phyloP scores from a whole-genome alignment of 495 filamentous ascomycete genomes.

The Hypoxylon fuscum region DNA sequence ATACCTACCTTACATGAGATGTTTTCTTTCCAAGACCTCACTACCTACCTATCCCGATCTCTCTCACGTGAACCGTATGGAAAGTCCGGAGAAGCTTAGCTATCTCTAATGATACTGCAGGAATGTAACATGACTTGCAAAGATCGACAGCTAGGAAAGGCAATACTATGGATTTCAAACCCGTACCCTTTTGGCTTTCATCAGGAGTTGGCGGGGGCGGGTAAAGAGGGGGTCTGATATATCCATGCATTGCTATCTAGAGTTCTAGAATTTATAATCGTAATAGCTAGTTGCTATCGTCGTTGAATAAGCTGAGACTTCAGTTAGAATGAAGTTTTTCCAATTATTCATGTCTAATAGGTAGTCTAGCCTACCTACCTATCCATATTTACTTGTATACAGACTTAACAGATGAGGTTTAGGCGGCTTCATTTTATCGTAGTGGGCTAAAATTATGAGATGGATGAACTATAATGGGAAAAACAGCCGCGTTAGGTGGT shows the following conservation, averaged over 20 bases:
- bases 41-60: too few relatives aligned
- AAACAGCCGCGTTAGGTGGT: slow-evolving; percentile 25
- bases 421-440: not conserved
- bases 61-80: slow-evolving; percentile 6
- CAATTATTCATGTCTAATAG: slow-evolving; percentile 1
- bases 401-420: too few relatives aligned
- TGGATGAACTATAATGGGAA: slow-evolving; percentile 33
- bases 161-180: not conserved
- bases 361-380: too few relatives aligned
- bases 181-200: not conserved
- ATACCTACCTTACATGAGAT: too few relatives aligned
- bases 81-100: slow-evolving; percentile 11
- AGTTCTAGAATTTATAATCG: too few relatives aligned
- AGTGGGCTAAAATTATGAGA: slow-evolving; percentile 7
- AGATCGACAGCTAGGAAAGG: slow-evolving; percentile 18
- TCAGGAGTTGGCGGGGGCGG: not conserved
- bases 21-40: too few relatives aligned
- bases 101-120: slow-evolving; percentile 17
- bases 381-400: too few relatives aligned
- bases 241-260: not conserved
- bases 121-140: slow-evolving; percentile 19
- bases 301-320: too few relatives aligned
- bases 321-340: too few relatives aligned
- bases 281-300: too few relatives aligned
- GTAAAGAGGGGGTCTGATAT: slow-evolving; percentile 1